phyloP scores from a whole-genome alignment of 2,329 filamentous ascomycete genomes.

The Penicillium crustosum region DNA sequence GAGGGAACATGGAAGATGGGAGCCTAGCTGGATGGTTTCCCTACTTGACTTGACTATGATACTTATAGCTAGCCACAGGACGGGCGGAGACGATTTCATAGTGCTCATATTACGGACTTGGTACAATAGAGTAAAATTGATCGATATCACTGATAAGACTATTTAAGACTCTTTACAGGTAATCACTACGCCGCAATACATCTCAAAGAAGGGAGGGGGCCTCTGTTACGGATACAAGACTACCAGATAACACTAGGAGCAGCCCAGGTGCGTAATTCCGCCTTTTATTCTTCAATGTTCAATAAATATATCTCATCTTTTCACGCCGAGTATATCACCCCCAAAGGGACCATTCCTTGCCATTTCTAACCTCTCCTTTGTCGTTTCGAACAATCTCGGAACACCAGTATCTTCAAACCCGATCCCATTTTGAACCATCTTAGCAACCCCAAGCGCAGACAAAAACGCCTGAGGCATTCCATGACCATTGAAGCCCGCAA shows the following conservation, averaged over 20 bases:
- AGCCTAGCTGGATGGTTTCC: neutral
- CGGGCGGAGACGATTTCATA: neutral
- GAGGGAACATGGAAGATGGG: neutral
- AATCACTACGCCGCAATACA: neutral
- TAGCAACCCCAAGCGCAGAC: conserved; percentile 58
- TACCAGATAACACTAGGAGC: neutral
- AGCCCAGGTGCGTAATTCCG: neutral
- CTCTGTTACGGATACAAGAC: neutral
- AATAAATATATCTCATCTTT: neutral
- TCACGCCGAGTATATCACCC: neutral
- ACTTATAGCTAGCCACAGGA: neutral
- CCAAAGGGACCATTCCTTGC: neutral
- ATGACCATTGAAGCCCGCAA: conserved; percentile 65
- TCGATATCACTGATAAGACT: neutral
- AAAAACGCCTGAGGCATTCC: conserved; percentile 63
- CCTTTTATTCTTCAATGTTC: too few species aligned
- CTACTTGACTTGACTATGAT: neutral
- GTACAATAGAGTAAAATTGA: neutral
- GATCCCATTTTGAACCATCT: conserved; percentile 50
- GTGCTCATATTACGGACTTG: neutral
- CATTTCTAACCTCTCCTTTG: neutral
- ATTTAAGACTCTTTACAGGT: neutral
- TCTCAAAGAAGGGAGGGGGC: neutral
- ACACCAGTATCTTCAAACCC: conserved; percentile 32
- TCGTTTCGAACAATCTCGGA: conserved; percentile 37